Evolutionary conservation across 192 early-diverging fungal genomes (phyloP).

Genomic region (Globomyces pollinis-pini): DNA sequence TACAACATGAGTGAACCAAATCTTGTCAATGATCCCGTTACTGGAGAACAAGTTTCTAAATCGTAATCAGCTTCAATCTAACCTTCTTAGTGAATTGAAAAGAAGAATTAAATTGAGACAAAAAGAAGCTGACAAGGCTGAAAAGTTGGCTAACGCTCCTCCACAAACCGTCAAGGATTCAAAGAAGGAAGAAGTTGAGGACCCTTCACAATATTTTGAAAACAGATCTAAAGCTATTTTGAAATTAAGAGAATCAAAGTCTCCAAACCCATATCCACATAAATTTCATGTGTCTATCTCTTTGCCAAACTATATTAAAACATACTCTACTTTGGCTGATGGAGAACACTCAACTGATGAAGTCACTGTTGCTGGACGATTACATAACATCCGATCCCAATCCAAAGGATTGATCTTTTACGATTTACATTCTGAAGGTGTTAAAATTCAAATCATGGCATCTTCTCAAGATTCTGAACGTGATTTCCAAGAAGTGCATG

Average conservation of each 20-base stretch:
- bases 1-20: constrained; percentile 9
- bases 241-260: constrained; percentile 70
- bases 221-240: constrained; percentile 79
- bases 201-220: constrained; percentile 91
- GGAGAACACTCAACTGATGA: constrained; percentile 63
- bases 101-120: constrained; percentile 78
- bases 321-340: constrained; percentile 61
- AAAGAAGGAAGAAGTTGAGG: constrained; percentile 69
- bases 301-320: constrained; percentile 77
- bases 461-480: constrained; percentile 55
- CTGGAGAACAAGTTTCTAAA: constrained; percentile 94
- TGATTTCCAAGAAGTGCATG: constrained; percentile 71
- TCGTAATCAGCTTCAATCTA: constrained; percentile 41
- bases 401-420: constrained; percentile 92
- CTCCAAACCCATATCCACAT: constrained; percentile 94
- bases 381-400: constrained; percentile 91
- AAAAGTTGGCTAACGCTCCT: constrained; percentile 29
- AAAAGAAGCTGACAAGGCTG: constrained; percentile 76
- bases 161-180: constrained; percentile 49
- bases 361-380: constrained; percentile 80
- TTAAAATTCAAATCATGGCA: constrained; percentile 94
- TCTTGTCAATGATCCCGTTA: constrained; percentile 65
- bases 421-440: constrained; percentile 87
- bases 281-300: constrained; percentile 91
- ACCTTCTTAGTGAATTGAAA: constrained; percentile 74